phyloP scores from a whole-genome alignment of 768 basidiomycete species.

The Austroboletus eburneus region DNA sequence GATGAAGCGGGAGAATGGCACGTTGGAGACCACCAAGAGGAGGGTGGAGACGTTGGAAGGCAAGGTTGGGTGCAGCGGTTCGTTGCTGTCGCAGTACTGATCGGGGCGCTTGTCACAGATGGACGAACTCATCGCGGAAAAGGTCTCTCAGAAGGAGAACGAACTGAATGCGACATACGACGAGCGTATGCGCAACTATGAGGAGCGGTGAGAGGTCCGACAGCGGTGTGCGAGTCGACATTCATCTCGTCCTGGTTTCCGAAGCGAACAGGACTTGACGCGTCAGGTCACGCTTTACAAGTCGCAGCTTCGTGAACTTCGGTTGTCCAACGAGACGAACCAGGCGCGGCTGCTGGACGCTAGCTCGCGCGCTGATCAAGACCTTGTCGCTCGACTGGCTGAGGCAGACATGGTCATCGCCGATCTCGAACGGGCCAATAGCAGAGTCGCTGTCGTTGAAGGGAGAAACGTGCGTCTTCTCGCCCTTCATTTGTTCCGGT shows the following conservation, averaged over 20 bases:
- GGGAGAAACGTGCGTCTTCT: conserved; percentile 71
- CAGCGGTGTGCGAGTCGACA: not conserved
- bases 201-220: conserved; percentile 67
- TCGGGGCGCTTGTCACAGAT: conserved; percentile 53
- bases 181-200: conserved; percentile 92
- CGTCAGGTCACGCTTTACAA: conserved; percentile 88
- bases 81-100: conserved; percentile 3
- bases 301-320: conserved; percentile 85
- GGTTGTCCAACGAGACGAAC: conserved; percentile 85
- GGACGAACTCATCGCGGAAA: conserved; percentile 90
- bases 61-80: conserved; percentile 45
- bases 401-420: conserved; percentile 95
- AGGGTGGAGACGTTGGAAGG: conserved; percentile 78
- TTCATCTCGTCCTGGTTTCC: not conserved
- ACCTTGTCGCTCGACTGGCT: conserved; percentile 82
- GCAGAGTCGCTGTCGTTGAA: conserved; percentile 87
- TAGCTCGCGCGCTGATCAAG: conserved; percentile 91
- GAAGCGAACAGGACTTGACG: conserved; percentile 87
- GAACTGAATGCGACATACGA: conserved; percentile 97
- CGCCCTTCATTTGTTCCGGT: not conserved
- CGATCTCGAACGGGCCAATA: conserved; percentile 94
- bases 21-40: conserved; percentile 67
- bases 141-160: conserved; percentile 89
- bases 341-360: conserved; percentile 92
- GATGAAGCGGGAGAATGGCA: conserved; percentile 66